Evolutionary conservation across 2,329 filamentous ascomycete species (phyloP).

Genomic region (Aspergillus phoenicis): DNA sequence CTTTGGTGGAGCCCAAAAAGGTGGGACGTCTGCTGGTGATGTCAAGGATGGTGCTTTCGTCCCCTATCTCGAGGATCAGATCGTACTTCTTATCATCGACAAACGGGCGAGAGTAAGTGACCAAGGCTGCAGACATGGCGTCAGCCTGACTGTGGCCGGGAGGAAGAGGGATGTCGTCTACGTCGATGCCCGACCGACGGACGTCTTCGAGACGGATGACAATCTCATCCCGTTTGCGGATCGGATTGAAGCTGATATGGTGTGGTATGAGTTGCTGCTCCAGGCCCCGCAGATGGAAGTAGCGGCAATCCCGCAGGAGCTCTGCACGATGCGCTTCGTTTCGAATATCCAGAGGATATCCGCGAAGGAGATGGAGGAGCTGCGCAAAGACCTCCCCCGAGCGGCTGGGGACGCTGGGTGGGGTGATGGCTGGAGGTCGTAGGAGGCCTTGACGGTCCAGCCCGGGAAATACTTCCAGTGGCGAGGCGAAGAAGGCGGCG

Average conservation of each 20-base stretch:
- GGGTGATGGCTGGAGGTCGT: slow-evolving; percentile 81
- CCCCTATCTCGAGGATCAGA: slow-evolving; percentile 77
- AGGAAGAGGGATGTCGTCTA: slow-evolving; percentile 42
- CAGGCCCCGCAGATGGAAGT: slow-evolving; percentile 88
- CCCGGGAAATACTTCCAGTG: slow-evolving; percentile 81
- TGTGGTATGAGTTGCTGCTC: slow-evolving; percentile 86
- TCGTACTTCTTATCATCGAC: slow-evolving; percentile 75
- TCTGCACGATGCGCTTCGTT: slow-evolving; percentile 75
- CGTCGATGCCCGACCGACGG: slow-evolving; percentile 79
- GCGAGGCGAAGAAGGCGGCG: slow-evolving; percentile 79
- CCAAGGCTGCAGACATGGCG: slow-evolving; percentile 52
- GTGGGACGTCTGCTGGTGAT: slow-evolving; percentile 61
- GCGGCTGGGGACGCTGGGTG: slow-evolving; percentile 77
- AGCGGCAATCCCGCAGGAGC: slow-evolving; percentile 81
- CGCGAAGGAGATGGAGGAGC: slow-evolving; percentile 76
- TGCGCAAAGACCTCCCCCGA: slow-evolving; percentile 84
- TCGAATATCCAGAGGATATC: slow-evolving; percentile 78
- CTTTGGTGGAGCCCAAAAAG: slow-evolving; percentile 72
- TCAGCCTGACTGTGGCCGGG: background rate
- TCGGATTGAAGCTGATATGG: slow-evolving; percentile 72
- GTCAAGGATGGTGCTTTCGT: slow-evolving; percentile 64
- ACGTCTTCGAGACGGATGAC: slow-evolving; percentile 79
- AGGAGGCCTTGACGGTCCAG: slow-evolving; percentile 76
- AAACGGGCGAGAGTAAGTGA: slow-evolving; percentile 82
- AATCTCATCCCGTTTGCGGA: slow-evolving; percentile 72